These are phyloP conservation scores for Mycena sanguinolenta DNA, from an alignment of 768 basidiomycete species.

Conservation along the genomic window DNA sequence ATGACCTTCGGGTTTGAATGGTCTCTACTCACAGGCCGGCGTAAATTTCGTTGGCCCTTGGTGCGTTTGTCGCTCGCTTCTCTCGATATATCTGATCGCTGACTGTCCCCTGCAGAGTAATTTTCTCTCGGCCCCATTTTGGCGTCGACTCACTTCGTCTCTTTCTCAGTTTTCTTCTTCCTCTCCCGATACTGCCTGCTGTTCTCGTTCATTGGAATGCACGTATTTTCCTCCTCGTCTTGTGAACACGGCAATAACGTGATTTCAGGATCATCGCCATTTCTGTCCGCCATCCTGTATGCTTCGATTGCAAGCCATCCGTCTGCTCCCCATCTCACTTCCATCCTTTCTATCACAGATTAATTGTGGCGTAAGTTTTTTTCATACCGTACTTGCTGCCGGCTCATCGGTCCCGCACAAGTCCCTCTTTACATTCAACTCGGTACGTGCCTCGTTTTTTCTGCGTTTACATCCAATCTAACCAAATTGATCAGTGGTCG, in stretches of 20 bases:
- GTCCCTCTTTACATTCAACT: constrained; percentile 79
- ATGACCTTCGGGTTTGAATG: constrained; percentile 76
- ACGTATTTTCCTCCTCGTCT: constrained; percentile 41
- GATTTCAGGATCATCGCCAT: constrained; percentile 69
- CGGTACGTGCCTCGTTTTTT: constrained; percentile 53
- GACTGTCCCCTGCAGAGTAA: constrained; percentile 35
- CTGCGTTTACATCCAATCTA: constrained; percentile 7
- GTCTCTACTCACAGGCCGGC: constrained; percentile 69
- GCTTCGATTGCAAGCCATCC: constrained; percentile 12
- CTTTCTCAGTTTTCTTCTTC: constrained; percentile 69
- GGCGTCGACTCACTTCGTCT: constrained; percentile 12
- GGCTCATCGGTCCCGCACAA: constrained; percentile 40
- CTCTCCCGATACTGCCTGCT: constrained; percentile 80
- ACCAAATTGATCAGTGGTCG: constrained; percentile 58
- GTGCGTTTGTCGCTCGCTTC: constrained; percentile 53
- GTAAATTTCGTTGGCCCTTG: constrained; percentile 77
- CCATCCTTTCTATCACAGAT: constrained; percentile 56
- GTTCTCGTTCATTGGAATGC: constrained; percentile 76
- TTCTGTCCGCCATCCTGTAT: constrained; percentile 62
- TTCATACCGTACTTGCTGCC: not conserved
- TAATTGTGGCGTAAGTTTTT: constrained; percentile 67
- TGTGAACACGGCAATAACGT: constrained; percentile 5
- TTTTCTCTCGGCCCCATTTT: constrained; percentile 12
- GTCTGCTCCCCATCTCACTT: too few relatives aligned
- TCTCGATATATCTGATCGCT: not conserved